Conservation (phyloP, 441 rosid species). For the Gossypium gossypioides region DNA sequence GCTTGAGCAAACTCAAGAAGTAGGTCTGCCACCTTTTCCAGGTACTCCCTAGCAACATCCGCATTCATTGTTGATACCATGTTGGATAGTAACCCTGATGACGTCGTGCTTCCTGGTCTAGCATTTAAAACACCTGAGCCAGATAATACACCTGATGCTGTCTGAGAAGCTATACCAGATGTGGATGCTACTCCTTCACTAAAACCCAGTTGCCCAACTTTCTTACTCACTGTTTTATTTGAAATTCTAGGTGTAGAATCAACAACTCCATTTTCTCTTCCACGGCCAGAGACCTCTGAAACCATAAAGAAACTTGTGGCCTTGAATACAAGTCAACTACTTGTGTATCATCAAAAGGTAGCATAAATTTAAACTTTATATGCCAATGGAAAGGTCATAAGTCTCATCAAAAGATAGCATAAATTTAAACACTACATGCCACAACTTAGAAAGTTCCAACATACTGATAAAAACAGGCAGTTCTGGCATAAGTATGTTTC, state of each 20-base stretch:
- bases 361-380: background rate
- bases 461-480: background rate
- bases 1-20: constrained; percentile 96
- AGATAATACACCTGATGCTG: constrained; percentile 86
- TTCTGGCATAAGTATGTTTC: background rate
- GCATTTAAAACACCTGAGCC: constrained; percentile 96
- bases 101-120: constrained; percentile 82
- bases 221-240: constrained; percentile 48
- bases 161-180: constrained; percentile 78
- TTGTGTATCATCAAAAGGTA: background rate
- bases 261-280: constrained; percentile 64
- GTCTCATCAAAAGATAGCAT: background rate
- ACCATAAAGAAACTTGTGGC: constrained; percentile 14
- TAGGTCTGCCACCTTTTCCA: constrained; percentile 91
- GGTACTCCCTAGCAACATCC: constrained; percentile 76
- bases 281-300: constrained; percentile 75
- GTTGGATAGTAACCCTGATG: constrained; percentile 78
- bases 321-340: background rate
- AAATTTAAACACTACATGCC: background rate
- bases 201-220: constrained; percentile 38
- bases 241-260: constrained; percentile 56
- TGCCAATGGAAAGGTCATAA: background rate
- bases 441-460: background rate
- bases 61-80: constrained; percentile 77
- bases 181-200: constrained; percentile 61